phyloP scores from a whole-genome alignment of 169 alveolate genomes.

The Plasmodium fragile region DNA sequence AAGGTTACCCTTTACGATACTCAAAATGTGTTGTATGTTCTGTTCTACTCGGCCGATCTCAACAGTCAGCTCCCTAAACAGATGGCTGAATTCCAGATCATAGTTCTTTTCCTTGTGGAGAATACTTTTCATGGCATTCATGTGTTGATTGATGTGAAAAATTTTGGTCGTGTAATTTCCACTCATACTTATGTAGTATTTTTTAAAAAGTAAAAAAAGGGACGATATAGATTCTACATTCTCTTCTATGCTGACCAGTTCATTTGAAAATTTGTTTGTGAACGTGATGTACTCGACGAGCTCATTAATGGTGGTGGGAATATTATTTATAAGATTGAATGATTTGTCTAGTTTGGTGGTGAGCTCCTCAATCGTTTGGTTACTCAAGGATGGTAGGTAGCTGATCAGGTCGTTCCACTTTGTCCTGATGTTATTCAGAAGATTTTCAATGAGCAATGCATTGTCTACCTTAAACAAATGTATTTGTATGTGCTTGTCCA shows the following conservation, averaged over 20 bases:
- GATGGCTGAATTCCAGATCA: slow-evolving; percentile 12
- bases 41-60: slow-evolving; percentile 21
- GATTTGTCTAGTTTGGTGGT: slow-evolving; percentile 5
- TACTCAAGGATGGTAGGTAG: slow-evolving; percentile 55
- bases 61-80: slow-evolving; percentile 3
- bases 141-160: slow-evolving; percentile 53
- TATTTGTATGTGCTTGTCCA: slow-evolving; percentile 17
- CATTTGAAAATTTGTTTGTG: background rate
- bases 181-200: slow-evolving; percentile 46
- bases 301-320: slow-evolving; percentile 6
- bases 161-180: slow-evolving; percentile 47
- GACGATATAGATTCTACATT: slow-evolving; percentile 39
- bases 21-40: background rate
- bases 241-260: slow-evolving; percentile 41
- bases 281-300: slow-evolving; percentile 36
- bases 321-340: slow-evolving; percentile 21
- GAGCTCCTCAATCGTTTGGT: slow-evolving; percentile 12
- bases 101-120: slow-evolving; percentile 29
- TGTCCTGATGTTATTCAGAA: slow-evolving; percentile 21
- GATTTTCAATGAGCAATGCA: slow-evolving; percentile 4
- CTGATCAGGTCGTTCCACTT: slow-evolving; percentile 33
- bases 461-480: slow-evolving; percentile 38
- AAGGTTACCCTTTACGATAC: slow-evolving; percentile 1
- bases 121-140: slow-evolving; percentile 18
- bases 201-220: slow-evolving; percentile 36